Conservation (phyloP, 805 yeast genomes). For the Candida jianshihensis region DNA sequence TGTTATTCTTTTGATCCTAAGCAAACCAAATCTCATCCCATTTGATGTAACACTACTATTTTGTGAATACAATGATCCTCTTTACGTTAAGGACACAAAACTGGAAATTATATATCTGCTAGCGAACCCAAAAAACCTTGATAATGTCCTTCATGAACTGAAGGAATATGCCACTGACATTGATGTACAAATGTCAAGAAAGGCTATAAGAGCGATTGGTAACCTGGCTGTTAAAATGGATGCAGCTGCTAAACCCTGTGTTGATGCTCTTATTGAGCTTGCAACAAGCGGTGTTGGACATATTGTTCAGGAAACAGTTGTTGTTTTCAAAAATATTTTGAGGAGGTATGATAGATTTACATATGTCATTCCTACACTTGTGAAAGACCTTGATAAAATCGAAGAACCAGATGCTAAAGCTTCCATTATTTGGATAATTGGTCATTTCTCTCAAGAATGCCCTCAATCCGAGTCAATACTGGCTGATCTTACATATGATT, state of each 20-base stretch:
- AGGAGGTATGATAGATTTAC: conserved; percentile 66
- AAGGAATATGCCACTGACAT: conserved; percentile 84
- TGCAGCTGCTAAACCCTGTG: conserved; percentile 55
- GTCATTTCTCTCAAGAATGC: conserved; percentile 54
- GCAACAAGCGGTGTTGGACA: conserved; percentile 61
- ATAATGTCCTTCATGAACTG: conserved; percentile 61
- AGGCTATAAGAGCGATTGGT: conserved; percentile 86
- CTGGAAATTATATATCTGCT: conserved; percentile 77
- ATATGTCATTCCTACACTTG: conserved; percentile 33
- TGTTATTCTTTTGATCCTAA: conserved; percentile 64
- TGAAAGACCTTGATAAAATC: conserved; percentile 40
- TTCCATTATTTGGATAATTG: conserved; percentile 79
- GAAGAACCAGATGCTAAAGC: conserved; percentile 76
- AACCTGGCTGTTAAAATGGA: conserved; percentile 76
- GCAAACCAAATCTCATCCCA: conserved; percentile 50
- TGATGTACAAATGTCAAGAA: conserved; percentile 79
- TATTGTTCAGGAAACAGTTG: conserved; percentile 72
- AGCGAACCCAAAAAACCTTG: conserved; percentile 58
- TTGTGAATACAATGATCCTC: conserved; percentile 78
- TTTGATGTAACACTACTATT: conserved; percentile 77
- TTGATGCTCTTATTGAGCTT: conserved; percentile 51
- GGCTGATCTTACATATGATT: conserved; percentile 36
- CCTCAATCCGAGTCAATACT: conserved; percentile 35
- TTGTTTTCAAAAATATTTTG: conserved; percentile 69
- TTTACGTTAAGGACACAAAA: conserved; percentile 84